These are phyloP conservation scores for Viola pubescens DNA, from an alignment of 441 rosid genomes.

Conservation along the genomic window DNA sequence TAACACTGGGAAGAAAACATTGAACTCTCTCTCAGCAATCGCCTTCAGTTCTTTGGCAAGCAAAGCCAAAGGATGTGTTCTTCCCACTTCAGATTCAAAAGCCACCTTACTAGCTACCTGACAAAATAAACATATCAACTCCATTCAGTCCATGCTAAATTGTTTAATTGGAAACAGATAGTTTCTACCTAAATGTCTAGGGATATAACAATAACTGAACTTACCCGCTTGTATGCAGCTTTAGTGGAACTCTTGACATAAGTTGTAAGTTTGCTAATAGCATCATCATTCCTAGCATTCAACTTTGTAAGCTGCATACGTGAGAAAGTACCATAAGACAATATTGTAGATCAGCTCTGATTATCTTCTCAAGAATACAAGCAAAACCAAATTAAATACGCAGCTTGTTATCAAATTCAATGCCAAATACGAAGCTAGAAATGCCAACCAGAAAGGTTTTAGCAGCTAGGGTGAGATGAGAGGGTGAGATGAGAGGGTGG, in stretches of 20 bases:
- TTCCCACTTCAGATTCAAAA: slow-evolving; percentile 50
- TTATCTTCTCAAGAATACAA: slow-evolving; percentile 3
- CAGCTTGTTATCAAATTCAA: background rate
- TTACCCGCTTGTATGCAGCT: slow-evolving; percentile 75
- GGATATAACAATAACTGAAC: slow-evolving; percentile 20
- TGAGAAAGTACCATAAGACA: slow-evolving; percentile 15
- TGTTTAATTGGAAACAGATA: background rate
- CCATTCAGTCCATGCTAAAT: background rate
- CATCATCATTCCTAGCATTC: slow-evolving; percentile 33
- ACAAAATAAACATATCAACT: slow-evolving; percentile 17
- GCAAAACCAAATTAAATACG: slow-evolving; percentile 1
- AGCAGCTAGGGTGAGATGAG: too few relatives aligned
- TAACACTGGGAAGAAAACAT: slow-evolving; percentile 59
- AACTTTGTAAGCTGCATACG: slow-evolving; percentile 47
- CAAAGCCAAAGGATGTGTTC: slow-evolving; percentile 67
- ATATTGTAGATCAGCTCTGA: slow-evolving; percentile 5
- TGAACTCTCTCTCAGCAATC: slow-evolving; percentile 74
- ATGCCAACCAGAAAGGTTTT: background rate
- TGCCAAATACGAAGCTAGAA: slow-evolving; percentile 2
- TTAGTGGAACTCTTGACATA: slow-evolving; percentile 61
- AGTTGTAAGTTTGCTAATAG: slow-evolving; percentile 42
- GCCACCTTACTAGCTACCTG: slow-evolving; percentile 59
- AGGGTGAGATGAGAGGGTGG: too few relatives aligned
- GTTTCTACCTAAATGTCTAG: background rate
- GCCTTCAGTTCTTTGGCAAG: slow-evolving; percentile 75